Evolutionary conservation across 805 yeast species (phyloP).

Genomic region (Sugiyamaella floridensis): DNA sequence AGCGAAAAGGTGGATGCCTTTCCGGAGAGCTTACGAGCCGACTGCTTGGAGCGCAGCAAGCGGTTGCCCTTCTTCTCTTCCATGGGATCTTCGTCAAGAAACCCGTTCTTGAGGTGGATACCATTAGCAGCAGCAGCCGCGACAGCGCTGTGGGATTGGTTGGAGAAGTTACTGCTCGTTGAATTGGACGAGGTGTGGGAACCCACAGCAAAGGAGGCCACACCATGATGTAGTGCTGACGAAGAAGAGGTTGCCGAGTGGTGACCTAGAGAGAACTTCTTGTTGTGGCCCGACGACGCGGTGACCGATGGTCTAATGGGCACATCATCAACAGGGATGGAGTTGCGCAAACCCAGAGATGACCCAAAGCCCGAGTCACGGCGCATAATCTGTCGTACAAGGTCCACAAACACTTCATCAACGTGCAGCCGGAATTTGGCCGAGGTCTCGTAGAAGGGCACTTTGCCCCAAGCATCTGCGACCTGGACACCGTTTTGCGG

Average conservation of each 20-base stretch:
- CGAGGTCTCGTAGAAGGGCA: slow-evolving; percentile 87
- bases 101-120: neutral
- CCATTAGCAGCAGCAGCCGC: neutral
- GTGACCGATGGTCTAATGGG: neutral
- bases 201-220: neutral
- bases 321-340: neutral
- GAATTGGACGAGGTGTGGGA: neutral
- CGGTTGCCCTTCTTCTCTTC: neutral
- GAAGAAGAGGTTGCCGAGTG: neutral
- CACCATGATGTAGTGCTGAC: neutral
- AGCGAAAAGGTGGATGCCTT: slow-evolving; percentile 6
- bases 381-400: slow-evolving; percentile 82
- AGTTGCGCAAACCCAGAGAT: slow-evolving; percentile 1
- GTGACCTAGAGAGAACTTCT: slow-evolving; percentile 9
- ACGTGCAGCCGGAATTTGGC: slow-evolving; percentile 89
- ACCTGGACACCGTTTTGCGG: slow-evolving; percentile 79
- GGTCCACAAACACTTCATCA: slow-evolving; percentile 83
- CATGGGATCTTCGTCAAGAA: neutral
- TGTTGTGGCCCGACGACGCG: slow-evolving; percentile 1
- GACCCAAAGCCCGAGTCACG: slow-evolving; percentile 41
- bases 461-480: slow-evolving; percentile 80
- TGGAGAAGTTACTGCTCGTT: neutral
- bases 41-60: slow-evolving; percentile 4
- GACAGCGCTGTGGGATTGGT: slow-evolving; percentile 1
- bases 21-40: slow-evolving; percentile 2